Base-by-base conservation (phyloP, 208 protist species). In the Trypanosoma cruzi region DNA sequence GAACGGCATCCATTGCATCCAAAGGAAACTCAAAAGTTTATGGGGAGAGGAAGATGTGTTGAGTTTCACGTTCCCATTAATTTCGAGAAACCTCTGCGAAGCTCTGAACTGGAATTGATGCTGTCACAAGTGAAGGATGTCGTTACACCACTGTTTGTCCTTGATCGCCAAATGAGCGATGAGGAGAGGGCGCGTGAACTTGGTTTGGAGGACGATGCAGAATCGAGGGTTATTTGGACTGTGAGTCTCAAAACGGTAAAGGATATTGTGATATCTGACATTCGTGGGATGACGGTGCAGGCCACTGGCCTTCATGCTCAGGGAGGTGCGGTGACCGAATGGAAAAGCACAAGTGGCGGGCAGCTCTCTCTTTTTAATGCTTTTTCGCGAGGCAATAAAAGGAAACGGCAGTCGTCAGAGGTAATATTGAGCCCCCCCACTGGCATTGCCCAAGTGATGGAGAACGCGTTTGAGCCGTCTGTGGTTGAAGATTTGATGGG, bases 281-380 rank as follows among this genome's bases (percentile, higher is more conserved):
- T 96, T 24, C 84, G 91, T 8, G 91, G 91, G 42, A 86, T 96
- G 74, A 90, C 89, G 6, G 79, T 96, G 40, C 88, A 93, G 75
- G 86, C 84, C 11, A 89, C 80, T 0, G 81, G 82, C 13, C 76
- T 96, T 56, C 44, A 52, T 46, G 0, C 57, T 2, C 64, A 57
- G 0, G 4, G 31, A 20, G n/a, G 32, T 36, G 14, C 11, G 1
- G 26, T 16, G 29, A 31, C 2, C 11, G 22, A 55, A 20, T 28
- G 20, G 10, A 80, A 72, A 34, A 42, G 59, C 34, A 52, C 36
- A 73, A 66, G 62, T 5, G 63, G 66, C 2, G 59, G 32, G 29
- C 89, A 95, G 68, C 64, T 90, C 60, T 81, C 84, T 24, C 80
- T 95, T 32, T 64, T 68, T 13, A 64, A 74, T 10, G 82, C 84